A percentile compares a stretch with the other conserved stretches of the same genome.
Evolutionary conservation across 2,329 filamentous ascomycete genomes (phyloP).

Genomic region (Fusarium irregulare): DNA sequence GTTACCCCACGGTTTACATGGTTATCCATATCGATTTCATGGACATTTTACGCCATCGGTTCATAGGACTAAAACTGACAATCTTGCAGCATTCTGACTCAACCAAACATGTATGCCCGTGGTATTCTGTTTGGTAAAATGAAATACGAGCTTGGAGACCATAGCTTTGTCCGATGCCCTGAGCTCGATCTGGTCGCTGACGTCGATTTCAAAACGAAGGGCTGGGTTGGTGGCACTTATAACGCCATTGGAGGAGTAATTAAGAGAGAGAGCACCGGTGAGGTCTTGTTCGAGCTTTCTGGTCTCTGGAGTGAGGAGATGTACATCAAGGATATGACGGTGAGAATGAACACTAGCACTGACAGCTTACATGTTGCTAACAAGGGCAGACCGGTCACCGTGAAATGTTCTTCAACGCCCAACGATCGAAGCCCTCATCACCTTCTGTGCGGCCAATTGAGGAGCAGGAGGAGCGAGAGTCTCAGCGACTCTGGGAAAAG

Average conservation of each 20-base stretch:
- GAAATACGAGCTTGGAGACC: conserved; percentile 98
- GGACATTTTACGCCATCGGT: background rate
- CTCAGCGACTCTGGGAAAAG: conserved; percentile 85
- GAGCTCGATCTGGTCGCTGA: conserved; percentile 89
- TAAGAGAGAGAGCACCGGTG: conserved; percentile 87
- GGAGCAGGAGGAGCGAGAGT: conserved; percentile 91
- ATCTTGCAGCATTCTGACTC: conserved; percentile 79
- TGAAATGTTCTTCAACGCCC: conserved; percentile 89
- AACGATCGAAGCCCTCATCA: conserved; percentile 77
- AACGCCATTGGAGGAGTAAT: conserved; percentile 94
- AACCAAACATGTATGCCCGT: conserved; percentile 98
- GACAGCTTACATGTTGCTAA: conserved; percentile 1
- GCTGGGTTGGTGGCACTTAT: conserved; percentile 95
- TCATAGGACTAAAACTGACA: conserved; percentile 8
- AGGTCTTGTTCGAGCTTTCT: conserved; percentile 89
- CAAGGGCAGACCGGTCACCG: conserved; percentile 81
- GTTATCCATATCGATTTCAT: background rate
- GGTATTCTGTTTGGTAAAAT: conserved; percentile 98
- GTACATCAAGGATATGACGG: conserved; percentile 85
- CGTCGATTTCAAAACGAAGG: conserved; percentile 98
- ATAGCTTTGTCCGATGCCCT: conserved; percentile 91
- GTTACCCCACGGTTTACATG: conserved; percentile 49
- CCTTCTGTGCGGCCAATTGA: conserved; percentile 80
- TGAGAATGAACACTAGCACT: conserved; percentile 55
- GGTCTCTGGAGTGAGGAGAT: conserved; percentile 96